These are phyloP conservation scores for Suillus tomentosus DNA, from an alignment of 768 basidiomycete species.

Conservation along the genomic window DNA sequence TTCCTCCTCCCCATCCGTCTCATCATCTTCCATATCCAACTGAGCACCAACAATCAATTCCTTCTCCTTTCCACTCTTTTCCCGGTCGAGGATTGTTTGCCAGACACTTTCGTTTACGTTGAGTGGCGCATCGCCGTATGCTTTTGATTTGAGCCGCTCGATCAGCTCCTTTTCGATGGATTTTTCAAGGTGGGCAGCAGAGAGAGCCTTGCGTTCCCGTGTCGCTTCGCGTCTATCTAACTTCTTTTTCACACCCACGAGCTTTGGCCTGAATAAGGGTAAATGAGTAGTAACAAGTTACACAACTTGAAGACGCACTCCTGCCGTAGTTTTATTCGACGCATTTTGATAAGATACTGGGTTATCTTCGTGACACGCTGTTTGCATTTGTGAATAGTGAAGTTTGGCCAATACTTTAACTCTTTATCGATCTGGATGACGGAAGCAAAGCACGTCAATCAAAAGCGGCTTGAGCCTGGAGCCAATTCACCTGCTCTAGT, in stretches of 20 bases:
- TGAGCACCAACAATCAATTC: conserved; percentile 45
- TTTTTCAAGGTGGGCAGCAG: conserved; percentile 92
- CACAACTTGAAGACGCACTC: conserved; percentile 54
- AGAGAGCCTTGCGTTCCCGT: conserved; percentile 93
- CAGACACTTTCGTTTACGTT: conserved; percentile 98
- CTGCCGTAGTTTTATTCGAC: conserved; percentile 81
- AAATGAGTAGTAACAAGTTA: not conserved
- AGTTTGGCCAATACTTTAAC: conserved; percentile 98
- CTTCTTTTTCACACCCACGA: conserved; percentile 96
- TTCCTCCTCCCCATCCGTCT: conserved; percentile 54
- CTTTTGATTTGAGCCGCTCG: conserved; percentile 93
- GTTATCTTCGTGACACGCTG: conserved; percentile 99
- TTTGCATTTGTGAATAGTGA: conserved; percentile 98
- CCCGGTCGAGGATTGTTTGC: conserved; percentile 87
- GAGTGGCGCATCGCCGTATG: conserved; percentile 95
- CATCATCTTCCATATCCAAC: conserved; percentile 52
- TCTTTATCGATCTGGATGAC: conserved; percentile 83
- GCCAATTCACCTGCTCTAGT: conserved; percentile 76
- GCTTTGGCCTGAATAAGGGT: conserved; percentile 67
- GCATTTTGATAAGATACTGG: conserved; percentile 98
- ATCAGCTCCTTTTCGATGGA: conserved; percentile 96
- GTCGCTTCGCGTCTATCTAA: conserved; percentile 89
- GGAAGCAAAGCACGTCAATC: conserved; percentile 1
- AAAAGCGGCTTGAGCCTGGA: conserved; percentile 2
- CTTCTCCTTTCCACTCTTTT: conserved; percentile 51